phyloP scores from a whole-genome alignment of 345 rosid genomes.

The Camelina sativa region DNA sequence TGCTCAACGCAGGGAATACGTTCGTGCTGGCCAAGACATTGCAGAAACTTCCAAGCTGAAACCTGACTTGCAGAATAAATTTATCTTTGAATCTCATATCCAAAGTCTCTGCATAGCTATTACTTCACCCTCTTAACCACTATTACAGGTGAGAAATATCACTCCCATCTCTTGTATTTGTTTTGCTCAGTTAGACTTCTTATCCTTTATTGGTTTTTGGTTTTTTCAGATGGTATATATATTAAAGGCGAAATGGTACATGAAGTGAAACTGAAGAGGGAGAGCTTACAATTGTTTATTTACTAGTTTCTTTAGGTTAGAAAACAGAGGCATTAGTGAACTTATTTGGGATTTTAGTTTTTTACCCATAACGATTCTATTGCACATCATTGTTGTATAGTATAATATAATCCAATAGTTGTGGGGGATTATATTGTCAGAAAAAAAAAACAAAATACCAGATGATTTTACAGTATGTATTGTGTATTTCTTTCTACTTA shows the following conservation, averaged over 20 bases:
- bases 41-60: conserved; percentile 51
- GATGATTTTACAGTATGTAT: conserved; percentile 1
- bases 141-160: conserved; percentile 33
- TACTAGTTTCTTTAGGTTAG: conserved; percentile 36
- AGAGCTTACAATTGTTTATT: conserved; percentile 28
- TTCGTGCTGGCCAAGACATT: conserved; percentile 78
- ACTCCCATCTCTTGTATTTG: neutral
- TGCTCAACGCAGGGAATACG: conserved; percentile 51
- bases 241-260: conserved; percentile 7
- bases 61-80: conserved; percentile 30
- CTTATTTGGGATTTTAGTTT: conserved; percentile 11
- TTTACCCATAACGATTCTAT: conserved; percentile 18
- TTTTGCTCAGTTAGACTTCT: conserved; percentile 19
- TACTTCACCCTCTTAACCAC: conserved; percentile 30
- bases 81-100: conserved; percentile 25
- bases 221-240: conserved; percentile 24
- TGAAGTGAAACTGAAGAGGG: conserved; percentile 23
- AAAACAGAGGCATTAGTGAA: conserved; percentile 21
- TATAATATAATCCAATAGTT: conserved; percentile 16
- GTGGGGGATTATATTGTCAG: conserved; percentile 15
- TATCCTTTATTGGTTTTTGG: neutral
- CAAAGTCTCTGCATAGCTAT: conserved; percentile 28
- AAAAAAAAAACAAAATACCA: neutral
- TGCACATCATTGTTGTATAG: conserved; percentile 28
- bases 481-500: conserved; percentile 9